Conservation (phyloP, 177 flowering plant species). For the Vitis hybrid region DNA sequence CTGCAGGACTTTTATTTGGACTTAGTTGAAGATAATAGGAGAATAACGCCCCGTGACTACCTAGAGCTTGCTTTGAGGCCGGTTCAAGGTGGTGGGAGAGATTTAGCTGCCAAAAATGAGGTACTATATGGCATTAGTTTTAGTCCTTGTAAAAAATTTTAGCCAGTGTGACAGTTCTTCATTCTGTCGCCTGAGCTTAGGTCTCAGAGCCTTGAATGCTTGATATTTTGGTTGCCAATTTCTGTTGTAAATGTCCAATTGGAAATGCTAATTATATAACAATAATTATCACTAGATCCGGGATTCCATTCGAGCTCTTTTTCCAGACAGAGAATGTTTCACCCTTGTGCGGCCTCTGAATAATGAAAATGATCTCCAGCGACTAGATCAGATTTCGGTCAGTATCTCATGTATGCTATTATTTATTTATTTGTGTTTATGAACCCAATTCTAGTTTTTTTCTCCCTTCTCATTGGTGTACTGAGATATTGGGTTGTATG, state of each 20-base stretch:
- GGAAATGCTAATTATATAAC: slow-evolving; percentile 9
- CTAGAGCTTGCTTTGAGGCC: slow-evolving; percentile 92
- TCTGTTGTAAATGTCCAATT: neutral
- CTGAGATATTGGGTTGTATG: slow-evolving; percentile 15
- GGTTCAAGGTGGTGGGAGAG: slow-evolving; percentile 77
- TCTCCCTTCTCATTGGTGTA: neutral
- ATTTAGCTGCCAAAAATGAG: slow-evolving; percentile 87
- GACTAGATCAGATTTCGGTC: slow-evolving; percentile 87
- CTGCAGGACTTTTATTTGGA: slow-evolving; percentile 92
- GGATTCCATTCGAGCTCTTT: slow-evolving; percentile 96
- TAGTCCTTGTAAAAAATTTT: neutral
- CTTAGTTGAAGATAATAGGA: slow-evolving; percentile 78
- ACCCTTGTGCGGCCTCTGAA: slow-evolving; percentile 92
- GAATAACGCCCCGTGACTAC: slow-evolving; percentile 99
- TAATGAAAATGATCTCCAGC: slow-evolving; percentile 82
- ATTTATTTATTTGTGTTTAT: neutral
- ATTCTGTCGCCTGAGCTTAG: neutral
- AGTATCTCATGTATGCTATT: slow-evolving; percentile 25
- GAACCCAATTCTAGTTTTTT: neutral
- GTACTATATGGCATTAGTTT: slow-evolving; percentile 30
- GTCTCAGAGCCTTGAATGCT: neutral
- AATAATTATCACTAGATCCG: slow-evolving; percentile 56
- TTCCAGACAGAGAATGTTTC: slow-evolving; percentile 98
- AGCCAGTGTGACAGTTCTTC: too few relatives aligned
- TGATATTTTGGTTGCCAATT: neutral